Percentiles rank a stretch among this genome's conserved stretches.
Evolutionary conservation across 441 rosid genomes (phyloP).

Genomic region (Biscutella laevigata): DNA sequence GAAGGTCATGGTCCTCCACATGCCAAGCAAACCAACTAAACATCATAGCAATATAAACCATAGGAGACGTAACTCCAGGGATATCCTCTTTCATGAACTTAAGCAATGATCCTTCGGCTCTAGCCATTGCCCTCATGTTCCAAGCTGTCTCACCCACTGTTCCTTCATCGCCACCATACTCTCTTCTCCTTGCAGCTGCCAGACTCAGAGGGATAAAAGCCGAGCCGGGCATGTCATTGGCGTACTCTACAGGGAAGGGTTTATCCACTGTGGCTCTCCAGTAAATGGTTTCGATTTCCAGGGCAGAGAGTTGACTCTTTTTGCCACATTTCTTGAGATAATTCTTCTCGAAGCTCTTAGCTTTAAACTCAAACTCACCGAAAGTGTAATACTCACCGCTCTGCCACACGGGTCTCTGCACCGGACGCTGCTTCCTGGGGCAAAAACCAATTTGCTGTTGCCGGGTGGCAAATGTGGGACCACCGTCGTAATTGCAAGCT

Average conservation of each 20-base stretch:
- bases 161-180: constrained; percentile 43
- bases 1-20: constrained; percentile 93
- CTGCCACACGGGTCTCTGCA: constrained; percentile 90
- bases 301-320: constrained; percentile 52
- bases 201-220: constrained; percentile 55
- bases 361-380: constrained; percentile 81
- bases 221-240: constrained; percentile 97
- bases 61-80: constrained; percentile 95
- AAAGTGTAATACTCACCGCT: constrained; percentile 80
- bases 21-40: constrained; percentile 99
- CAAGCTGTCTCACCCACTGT: constrained; percentile 79
- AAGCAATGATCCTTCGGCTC: constrained; percentile 86
- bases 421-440: constrained; percentile 80
- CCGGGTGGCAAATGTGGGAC: constrained; percentile 90
- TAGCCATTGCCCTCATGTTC: constrained; percentile 94
- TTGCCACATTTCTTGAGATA: constrained; percentile 55
- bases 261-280: constrained; percentile 93
- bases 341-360: constrained; percentile 63
- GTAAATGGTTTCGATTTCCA: constrained; percentile 85
- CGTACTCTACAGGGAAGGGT: constrained; percentile 94
- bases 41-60: constrained; percentile 95
- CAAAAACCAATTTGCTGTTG: constrained; percentile 99
- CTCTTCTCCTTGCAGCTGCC: constrained; percentile 33
- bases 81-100: constrained; percentile 98
- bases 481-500: constrained; percentile 29